phyloP scores from a whole-genome alignment of 176 grass and related monocot genomes.

The Musa itinerans region DNA sequence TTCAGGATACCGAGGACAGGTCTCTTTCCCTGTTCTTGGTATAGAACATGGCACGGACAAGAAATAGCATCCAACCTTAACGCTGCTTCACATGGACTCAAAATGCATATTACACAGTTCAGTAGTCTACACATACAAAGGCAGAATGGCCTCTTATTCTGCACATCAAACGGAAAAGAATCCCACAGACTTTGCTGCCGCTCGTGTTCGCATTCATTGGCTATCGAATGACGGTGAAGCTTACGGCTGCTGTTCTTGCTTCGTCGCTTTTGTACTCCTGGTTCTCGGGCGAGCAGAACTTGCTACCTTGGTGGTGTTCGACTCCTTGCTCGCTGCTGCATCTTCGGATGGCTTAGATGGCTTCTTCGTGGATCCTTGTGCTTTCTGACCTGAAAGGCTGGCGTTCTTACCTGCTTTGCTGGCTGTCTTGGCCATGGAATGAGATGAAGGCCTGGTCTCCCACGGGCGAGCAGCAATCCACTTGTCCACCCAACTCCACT shows the following conservation, averaged over 20 bases:
- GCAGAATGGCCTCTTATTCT: neutral
- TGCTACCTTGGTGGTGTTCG: neutral
- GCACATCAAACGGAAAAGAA: neutral
- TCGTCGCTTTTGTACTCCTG: neutral
- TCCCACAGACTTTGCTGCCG: neutral
- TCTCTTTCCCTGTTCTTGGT: neutral
- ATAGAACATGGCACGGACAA: neutral
- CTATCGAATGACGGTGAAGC: neutral
- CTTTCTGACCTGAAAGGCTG: conserved; percentile 38
- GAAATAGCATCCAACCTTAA: neutral
- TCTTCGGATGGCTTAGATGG: conserved; percentile 33
- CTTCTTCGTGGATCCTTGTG: conserved; percentile 31
- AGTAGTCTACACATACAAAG: neutral
- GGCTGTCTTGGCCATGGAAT: conserved; percentile 30
- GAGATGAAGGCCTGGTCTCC: conserved; percentile 55
- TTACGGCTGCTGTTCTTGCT: neutral
- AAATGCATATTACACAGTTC: neutral
- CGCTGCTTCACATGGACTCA: neutral
- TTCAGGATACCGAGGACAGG: neutral
- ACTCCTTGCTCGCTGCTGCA: conserved; percentile 22
- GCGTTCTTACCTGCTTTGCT: conserved; percentile 29
- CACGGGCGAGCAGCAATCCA: conserved; percentile 89
- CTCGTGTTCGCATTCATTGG: neutral
- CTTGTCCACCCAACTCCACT: conserved; percentile 91
- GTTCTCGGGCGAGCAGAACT: neutral